A percentile compares a stretch with the other conserved stretches of the same genome.
Evolutionary conservation across 169 alveolate species (phyloP).

Genomic region (Eimeria praecox): DNA sequence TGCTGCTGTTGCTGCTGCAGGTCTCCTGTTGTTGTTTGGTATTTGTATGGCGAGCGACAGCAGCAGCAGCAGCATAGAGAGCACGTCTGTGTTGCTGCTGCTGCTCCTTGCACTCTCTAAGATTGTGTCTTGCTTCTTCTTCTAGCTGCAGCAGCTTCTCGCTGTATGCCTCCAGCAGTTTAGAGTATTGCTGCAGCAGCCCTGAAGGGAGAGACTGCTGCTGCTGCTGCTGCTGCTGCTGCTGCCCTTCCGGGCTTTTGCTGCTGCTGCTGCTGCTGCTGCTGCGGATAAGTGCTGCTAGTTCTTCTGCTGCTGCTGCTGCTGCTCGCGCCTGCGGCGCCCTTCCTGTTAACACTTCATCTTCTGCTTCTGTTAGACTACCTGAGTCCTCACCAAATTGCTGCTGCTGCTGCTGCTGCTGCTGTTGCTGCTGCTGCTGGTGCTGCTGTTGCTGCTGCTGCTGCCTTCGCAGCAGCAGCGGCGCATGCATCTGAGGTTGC

Average conservation of each 20-base stretch:
- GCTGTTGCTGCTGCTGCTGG: not conserved
- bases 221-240: not conserved
- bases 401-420: not conserved
- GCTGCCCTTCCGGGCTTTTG: too few species aligned
- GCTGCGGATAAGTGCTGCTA: not conserved
- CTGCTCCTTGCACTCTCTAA: conserved; percentile 1
- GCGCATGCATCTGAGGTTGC: not conserved
- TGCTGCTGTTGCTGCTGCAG: conserved; percentile 10
- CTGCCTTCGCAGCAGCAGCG: conserved; percentile 1
- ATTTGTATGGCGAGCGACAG: not conserved
- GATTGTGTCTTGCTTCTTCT: not conserved
- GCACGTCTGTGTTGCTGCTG: not conserved
- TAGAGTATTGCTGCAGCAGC: not conserved
- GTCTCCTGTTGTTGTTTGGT: too few species aligned
- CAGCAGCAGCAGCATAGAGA: not conserved
- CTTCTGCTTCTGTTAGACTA: conserved; percentile 43
- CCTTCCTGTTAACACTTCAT: not conserved
- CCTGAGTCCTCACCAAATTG: not conserved
- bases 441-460: not conserved
- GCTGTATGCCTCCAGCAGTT: conserved; percentile 7
- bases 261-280: not conserved
- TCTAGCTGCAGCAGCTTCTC: conserved; percentile 12
- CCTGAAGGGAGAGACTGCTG: not conserved
- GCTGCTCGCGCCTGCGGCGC: conserved; percentile 48
- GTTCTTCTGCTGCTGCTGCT: conserved; percentile 23